Evolutionary conservation across 2,329 filamentous ascomycete species (phyloP).

Genomic region (Epichloe typhina): DNA sequence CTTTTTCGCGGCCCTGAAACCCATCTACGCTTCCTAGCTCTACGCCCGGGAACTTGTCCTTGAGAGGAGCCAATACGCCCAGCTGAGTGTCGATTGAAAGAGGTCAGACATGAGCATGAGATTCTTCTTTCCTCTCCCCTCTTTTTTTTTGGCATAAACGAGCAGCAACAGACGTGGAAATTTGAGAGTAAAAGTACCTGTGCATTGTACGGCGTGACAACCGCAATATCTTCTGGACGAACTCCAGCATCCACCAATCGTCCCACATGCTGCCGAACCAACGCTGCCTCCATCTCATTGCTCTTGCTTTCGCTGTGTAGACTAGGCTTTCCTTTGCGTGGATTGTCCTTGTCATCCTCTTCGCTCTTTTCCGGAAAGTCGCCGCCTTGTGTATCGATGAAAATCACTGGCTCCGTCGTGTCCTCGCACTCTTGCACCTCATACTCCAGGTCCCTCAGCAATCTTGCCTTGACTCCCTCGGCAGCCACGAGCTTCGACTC

Average conservation of each 20-base stretch:
- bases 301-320: constrained; percentile 58
- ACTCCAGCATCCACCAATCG: constrained; percentile 70
- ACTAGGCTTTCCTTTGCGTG: constrained; percentile 31
- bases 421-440: constrained; percentile 70
- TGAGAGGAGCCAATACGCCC: constrained; percentile 64
- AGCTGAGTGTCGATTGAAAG: constrained; percentile 36
- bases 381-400: constrained; percentile 92
- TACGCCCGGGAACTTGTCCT: constrained; percentile 68
- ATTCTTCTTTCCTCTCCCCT: not conserved
- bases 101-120: constrained; percentile 2
- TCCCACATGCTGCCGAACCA: constrained; percentile 67
- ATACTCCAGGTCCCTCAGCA: constrained; percentile 69
- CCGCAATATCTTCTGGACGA: constrained; percentile 70
- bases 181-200: constrained; percentile 40
- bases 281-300: constrained; percentile 77
- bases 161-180: not conserved
- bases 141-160: not conserved
- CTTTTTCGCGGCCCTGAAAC: constrained; percentile 94
- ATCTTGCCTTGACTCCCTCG: constrained; percentile 58
- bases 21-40: constrained; percentile 96
- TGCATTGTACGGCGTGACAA: constrained; percentile 93
- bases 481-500: constrained; percentile 69
- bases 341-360: constrained; percentile 45
- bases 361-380: constrained; percentile 77
- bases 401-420: constrained; percentile 75